Evolutionary conservation across 73 alveolate species (phyloP), one percentile per base, ranked within the genome.

Genomic region (Tetrahymena malaccensis): DNA sequence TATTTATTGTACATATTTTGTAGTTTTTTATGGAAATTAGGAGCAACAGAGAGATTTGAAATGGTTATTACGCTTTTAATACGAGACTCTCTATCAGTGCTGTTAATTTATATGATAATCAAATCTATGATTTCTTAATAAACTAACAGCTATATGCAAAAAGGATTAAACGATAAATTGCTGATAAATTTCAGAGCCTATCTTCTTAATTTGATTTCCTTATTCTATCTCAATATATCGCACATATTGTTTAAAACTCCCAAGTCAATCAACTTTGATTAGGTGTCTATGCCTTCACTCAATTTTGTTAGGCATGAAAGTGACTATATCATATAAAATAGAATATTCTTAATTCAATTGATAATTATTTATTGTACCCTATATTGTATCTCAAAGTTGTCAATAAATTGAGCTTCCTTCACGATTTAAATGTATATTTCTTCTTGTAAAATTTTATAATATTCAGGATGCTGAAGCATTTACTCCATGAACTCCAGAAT

Each of bases 81-180:
- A 55, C 94, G 50, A 57, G 95, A 95, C 4, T 85, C 95, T 56
- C 94, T 95, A 44, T 95, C 97, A 43, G 93, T 93, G 12, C 95
- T 85, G 31, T 95, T 95, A 43, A 95, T 37, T 22, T 94, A 85
- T 55, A 85, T 95, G 35, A 95, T 94, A 50, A 95, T 55, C 31
- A 95, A 55, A 93, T 95, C 97, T 22, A 95, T 95, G 85, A 95
- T 95, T 50, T 95, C 97, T 95, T 85, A 85, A 56, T 95, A 55
- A 43, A 95, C 93, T 33, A 95, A 55, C 38, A 56, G 55, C 25
- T 95, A 35, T 15, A 95, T 55, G 50, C 94, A 95, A 22, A 55
- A 85, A 8, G 97, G 97, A 93, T 95, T 95, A 25, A 95, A 93
- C 3, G 97, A 95, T 25, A 95, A 55, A 22, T 58, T 85, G 33